Conservation (phyloP, 1,139 yeast genomes). For the Suhomyces choctaworum region DNA sequence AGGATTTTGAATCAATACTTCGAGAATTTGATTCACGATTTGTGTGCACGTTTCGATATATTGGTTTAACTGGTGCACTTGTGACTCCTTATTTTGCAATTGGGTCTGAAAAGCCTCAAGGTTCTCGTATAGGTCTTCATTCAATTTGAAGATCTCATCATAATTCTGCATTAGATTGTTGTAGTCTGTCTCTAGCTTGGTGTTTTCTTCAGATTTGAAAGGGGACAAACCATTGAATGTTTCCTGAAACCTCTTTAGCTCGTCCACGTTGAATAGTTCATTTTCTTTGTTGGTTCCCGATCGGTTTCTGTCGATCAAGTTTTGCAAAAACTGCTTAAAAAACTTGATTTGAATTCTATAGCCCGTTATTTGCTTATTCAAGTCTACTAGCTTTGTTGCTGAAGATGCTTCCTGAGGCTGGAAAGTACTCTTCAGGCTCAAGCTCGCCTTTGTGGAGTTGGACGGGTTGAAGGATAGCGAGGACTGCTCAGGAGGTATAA, state of each 20-base stretch:
- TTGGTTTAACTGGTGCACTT: slow-evolving; percentile 18
- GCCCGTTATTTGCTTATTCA: slow-evolving; percentile 42
- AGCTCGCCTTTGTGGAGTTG: slow-evolving; percentile 9
- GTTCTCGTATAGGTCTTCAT: slow-evolving; percentile 41
- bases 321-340: slow-evolving; percentile 44
- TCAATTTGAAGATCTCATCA: slow-evolving; percentile 37
- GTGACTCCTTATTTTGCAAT: slow-evolving; percentile 28
- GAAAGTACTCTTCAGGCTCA: slow-evolving; percentile 11
- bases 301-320: slow-evolving; percentile 31
- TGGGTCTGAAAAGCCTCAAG: slow-evolving; percentile 38
- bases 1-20: slow-evolving; percentile 23
- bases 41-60: slow-evolving; percentile 20
- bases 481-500: slow-evolving; percentile 13
- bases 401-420: slow-evolving; percentile 18
- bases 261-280: slow-evolving; percentile 22
- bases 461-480: slow-evolving; percentile 9
- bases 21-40: slow-evolving; percentile 26
- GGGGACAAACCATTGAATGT: slow-evolving; percentile 22
- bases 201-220: slow-evolving; percentile 10
- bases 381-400: slow-evolving; percentile 29
- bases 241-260: slow-evolving; percentile 26
- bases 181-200: slow-evolving; percentile 20
- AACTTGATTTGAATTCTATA: slow-evolving; percentile 46
- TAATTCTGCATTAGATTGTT: slow-evolving; percentile 29
- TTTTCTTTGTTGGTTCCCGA: slow-evolving; percentile 5